These are phyloP conservation scores for Endothia cerciana DNA, from an alignment of 2,329 filamentous ascomycete species.

Conservation along the genomic window DNA sequence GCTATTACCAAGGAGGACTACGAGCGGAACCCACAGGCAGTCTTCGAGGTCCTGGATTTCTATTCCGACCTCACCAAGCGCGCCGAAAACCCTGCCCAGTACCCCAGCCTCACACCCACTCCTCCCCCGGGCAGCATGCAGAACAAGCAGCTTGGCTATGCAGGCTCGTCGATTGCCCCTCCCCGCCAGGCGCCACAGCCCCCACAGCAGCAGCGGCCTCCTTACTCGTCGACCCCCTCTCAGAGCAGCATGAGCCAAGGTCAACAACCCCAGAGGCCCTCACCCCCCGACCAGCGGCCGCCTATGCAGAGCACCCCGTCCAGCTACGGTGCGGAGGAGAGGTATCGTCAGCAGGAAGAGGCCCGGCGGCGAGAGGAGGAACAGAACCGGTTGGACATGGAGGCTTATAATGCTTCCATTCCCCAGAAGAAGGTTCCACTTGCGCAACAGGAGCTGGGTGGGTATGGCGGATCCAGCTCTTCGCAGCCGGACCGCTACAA, in stretches of 20 bases:
- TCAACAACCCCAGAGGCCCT: conserved; percentile 48
- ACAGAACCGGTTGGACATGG: conserved; percentile 73
- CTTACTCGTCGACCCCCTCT: conserved; percentile 44
- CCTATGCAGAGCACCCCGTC: conserved; percentile 62
- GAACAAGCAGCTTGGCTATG: conserved; percentile 67
- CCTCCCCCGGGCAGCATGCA: conserved; percentile 60
- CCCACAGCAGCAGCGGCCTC: conserved; percentile 54
- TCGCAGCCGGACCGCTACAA: conserved; percentile 74
- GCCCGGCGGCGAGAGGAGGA: conserved; percentile 70
- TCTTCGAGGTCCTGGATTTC: conserved; percentile 81
- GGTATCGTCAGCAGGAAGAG: conserved; percentile 47
- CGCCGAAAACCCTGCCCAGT: conserved; percentile 71
- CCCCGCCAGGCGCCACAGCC: conserved; percentile 64
- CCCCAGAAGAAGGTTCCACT: conserved; percentile 79
- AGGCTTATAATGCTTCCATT: conserved; percentile 87
- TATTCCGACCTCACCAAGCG: conserved; percentile 83
- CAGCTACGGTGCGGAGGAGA: conserved; percentile 57
- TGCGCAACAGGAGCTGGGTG: conserved; percentile 88
- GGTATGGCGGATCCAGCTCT: conserved; percentile 57
- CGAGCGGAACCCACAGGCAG: conserved; percentile 90
- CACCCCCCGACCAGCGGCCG: conserved; percentile 54
- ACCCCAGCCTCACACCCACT: conserved; percentile 69
- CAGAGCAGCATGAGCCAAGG: conserved; percentile 40
- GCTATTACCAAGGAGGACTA: conserved; percentile 99
- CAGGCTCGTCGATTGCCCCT: conserved; percentile 65